Conservation (phyloP, 2,329 filamentous ascomycete genomes). For the Colletotrichum acutatum region DNA sequence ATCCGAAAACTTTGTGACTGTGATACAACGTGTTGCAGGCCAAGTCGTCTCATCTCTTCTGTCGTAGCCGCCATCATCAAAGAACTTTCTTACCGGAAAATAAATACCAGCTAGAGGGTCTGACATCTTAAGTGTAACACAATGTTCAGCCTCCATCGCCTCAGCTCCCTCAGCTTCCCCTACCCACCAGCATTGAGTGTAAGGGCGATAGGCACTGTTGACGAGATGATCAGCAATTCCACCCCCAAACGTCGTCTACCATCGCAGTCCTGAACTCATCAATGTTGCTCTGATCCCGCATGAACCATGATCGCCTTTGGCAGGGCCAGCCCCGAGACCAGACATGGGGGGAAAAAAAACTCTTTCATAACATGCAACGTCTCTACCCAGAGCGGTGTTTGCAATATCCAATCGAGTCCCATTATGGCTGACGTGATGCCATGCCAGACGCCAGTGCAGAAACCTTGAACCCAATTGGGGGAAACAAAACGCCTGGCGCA, state of each 20-base stretch:
- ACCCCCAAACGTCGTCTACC: neutral
- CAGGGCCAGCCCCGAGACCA: slow-evolving; percentile 12
- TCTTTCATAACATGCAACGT: neutral
- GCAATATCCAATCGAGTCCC: neutral
- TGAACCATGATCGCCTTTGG: slow-evolving; percentile 4
- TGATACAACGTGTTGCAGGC: neutral
- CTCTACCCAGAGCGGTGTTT: neutral
- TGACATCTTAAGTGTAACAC: neutral
- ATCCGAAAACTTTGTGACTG: neutral
- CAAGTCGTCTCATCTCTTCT: neutral
- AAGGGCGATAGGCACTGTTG: neutral
- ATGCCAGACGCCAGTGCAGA: slow-evolving; percentile 19
- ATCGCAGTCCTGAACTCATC: neutral
- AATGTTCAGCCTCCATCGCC: neutral
- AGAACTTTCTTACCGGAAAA: neutral
- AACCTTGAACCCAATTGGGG: slow-evolving; percentile 8
- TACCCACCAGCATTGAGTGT: neutral
- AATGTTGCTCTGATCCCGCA: slow-evolving; percentile 18
- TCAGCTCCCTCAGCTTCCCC: neutral
- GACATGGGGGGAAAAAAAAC: neutral
- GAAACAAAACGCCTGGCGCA: neutral
- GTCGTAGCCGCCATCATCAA: neutral
- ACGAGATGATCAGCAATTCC: slow-evolving; percentile 18
- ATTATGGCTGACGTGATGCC: neutral
- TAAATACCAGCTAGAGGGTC: neutral